Conservation (phyloP, 1,284 basidiomycete species). For the Cutaneotrichosporon spelunceum region DNA sequence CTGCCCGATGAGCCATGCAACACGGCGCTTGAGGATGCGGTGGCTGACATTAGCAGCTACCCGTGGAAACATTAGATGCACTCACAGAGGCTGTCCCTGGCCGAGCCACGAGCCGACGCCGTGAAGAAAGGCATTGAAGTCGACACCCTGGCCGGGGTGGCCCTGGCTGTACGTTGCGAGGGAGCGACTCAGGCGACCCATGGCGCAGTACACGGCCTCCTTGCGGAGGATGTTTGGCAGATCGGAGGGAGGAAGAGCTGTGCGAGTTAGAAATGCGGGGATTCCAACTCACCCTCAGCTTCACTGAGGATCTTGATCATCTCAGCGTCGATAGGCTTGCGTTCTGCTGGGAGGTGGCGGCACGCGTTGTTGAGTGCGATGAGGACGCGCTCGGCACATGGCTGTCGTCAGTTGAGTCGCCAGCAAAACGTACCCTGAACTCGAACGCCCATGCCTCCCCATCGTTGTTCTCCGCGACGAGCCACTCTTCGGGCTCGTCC, state of each 20-base stretch:
- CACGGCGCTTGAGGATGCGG: constrained; percentile 79
- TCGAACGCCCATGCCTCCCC: constrained; percentile 88
- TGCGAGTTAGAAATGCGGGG: background rate
- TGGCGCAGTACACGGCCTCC: constrained; percentile 82
- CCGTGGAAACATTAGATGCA: background rate
- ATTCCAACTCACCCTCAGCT: constrained; percentile 52
- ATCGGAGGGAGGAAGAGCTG: constrained; percentile 54
- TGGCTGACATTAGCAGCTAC: constrained; percentile 56
- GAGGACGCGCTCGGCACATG: constrained; percentile 81
- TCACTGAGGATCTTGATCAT: constrained; percentile 61
- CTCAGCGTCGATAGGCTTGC: constrained; percentile 63
- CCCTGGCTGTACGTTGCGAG: constrained; percentile 48
- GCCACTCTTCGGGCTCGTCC: constrained; percentile 84
- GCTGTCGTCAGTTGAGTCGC: constrained; percentile 49
- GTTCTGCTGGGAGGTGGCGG: constrained; percentile 55
- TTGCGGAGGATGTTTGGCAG: constrained; percentile 68
- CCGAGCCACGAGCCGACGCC: constrained; percentile 38
- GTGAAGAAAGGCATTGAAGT: constrained; percentile 40
- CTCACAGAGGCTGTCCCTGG: constrained; percentile 40
- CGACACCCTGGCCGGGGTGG: constrained; percentile 26
- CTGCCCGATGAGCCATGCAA: constrained; percentile 84
- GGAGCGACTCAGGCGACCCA: constrained; percentile 73
- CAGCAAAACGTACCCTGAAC: constrained; percentile 62
- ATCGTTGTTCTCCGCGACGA: constrained; percentile 70
- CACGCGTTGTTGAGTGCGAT: constrained; percentile 75